These are phyloP conservation scores for Fagus sylvatica DNA, from an alignment of 306 rosid genomes.

Conservation along the genomic window DNA sequence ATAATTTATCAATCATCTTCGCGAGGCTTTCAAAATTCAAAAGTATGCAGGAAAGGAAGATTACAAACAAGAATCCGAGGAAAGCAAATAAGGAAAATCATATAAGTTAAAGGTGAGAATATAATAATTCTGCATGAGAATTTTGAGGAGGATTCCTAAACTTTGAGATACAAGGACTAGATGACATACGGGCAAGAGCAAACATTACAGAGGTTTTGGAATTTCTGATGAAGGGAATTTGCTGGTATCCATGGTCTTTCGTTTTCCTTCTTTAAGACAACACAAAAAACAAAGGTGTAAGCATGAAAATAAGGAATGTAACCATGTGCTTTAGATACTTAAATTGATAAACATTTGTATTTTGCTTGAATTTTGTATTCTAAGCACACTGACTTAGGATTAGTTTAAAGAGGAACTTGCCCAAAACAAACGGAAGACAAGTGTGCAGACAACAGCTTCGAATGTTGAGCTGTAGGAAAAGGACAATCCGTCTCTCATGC, in stretches of 20 bases:
- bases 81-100: constrained; percentile 51
- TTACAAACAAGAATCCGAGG: constrained; percentile 52
- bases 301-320: constrained; percentile 54
- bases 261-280: constrained; percentile 27
- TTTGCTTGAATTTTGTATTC: constrained; percentile 17
- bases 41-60: constrained; percentile 29
- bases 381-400: constrained; percentile 32
- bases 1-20: neutral
- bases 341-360: constrained; percentile 14
- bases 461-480: constrained; percentile 43
- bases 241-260: constrained; percentile 37
- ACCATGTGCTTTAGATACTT: constrained; percentile 51
- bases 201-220: constrained; percentile 43
- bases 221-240: constrained; percentile 46
- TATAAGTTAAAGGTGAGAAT: constrained; percentile 45
- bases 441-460: constrained; percentile 41
- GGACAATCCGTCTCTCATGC: neutral
- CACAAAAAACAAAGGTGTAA: constrained; percentile 36
- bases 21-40: constrained; percentile 21
- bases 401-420: constrained; percentile 28
- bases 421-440: constrained; percentile 50
- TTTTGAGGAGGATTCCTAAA: constrained; percentile 68
- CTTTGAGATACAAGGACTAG: constrained; percentile 50
- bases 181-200: constrained; percentile 52
- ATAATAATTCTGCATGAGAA: constrained; percentile 34